A percentile compares a stretch with the other conserved stretches of the same genome.
Conservation (phyloP, 225 moss, liverwort and hornwort genomes). For the Straminergon stramineum region DNA sequence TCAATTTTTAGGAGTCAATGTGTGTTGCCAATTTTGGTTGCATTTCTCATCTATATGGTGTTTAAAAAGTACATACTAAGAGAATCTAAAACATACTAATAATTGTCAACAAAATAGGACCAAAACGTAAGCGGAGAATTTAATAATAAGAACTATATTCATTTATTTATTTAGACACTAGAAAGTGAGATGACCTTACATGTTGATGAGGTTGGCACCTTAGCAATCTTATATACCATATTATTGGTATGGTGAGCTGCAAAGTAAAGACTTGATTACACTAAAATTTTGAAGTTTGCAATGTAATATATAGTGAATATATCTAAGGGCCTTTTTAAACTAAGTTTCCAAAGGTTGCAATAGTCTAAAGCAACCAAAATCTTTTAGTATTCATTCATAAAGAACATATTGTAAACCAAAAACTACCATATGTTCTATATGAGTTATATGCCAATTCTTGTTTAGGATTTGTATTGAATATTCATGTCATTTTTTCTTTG, state of each 20-base stretch:
- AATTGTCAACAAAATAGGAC: neutral
- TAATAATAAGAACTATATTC: neutral
- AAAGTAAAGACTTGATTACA: neutral
- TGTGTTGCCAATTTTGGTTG: neutral
- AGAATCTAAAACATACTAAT: neutral
- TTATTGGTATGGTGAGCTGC: neutral
- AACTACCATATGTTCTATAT: neutral
- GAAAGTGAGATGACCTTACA: neutral
- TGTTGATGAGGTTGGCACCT: neutral
- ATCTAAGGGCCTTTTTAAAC: neutral
- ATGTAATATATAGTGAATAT: neutral
- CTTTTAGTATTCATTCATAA: neutral
- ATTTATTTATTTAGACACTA: neutral
- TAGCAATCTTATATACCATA: neutral
- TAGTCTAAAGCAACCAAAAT: neutral
- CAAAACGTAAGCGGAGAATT: neutral
- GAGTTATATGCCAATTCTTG: neutral
- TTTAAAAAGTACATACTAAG: neutral
- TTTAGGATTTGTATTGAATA: neutral
- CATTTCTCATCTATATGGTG: neutral
- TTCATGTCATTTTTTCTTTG: neutral
- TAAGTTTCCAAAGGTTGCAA: neutral
- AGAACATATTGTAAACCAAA: neutral
- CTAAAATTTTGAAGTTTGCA: neutral
- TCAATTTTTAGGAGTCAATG: neutral